Percentiles rank a stretch among this genome's conserved stretches.
Evolutionary conservation across 805 yeast species (phyloP).

Genomic region (Huiozyma naganishii): DNA sequence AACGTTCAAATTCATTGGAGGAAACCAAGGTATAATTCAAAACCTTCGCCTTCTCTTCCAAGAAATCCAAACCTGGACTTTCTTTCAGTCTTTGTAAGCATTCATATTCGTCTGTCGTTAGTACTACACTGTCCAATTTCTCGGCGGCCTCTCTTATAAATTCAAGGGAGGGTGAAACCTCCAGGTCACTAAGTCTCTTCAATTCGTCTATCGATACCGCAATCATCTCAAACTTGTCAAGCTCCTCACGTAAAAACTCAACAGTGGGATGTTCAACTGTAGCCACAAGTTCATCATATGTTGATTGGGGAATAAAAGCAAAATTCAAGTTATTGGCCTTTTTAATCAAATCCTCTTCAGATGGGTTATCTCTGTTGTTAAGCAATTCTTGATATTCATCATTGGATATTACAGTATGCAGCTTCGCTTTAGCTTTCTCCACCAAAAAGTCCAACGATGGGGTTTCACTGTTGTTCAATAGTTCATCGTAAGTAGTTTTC

Average conservation of each 20-base stretch:
- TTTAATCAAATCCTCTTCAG: constrained; percentile 2
- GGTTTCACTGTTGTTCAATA: constrained; percentile 8
- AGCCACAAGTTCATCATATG: neutral
- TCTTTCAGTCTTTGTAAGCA: constrained; percentile 9
- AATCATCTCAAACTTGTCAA: constrained; percentile 6
- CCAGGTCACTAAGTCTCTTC: neutral
- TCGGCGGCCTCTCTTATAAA: constrained; percentile 3
- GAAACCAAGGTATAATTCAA: constrained; percentile 17
- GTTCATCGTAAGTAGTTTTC: constrained; percentile 3
- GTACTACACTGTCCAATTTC: constrained; percentile 4
- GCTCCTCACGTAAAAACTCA: constrained; percentile 7
- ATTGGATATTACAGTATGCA: neutral
- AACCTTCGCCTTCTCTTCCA: constrained; percentile 6
- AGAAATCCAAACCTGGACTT: constrained; percentile 6
- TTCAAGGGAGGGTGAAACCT: constrained; percentile 1
- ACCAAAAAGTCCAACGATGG: constrained; percentile 6
- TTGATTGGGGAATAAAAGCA: neutral
- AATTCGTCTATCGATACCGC: neutral
- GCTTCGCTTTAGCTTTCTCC: constrained; percentile 1
- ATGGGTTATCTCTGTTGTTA: neutral
- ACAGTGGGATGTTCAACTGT: constrained; percentile 2
- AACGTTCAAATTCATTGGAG: constrained; percentile 5
- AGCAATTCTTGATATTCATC: neutral
- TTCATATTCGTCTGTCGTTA: constrained; percentile 4
- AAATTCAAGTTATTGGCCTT: constrained; percentile 3